A percentile compares a stretch with the other conserved stretches of the same genome.
These are phyloP conservation scores for Fonsecaea pedrosoi DNA, from an alignment of 2,329 filamentous ascomycete species.

Conservation along the genomic window DNA sequence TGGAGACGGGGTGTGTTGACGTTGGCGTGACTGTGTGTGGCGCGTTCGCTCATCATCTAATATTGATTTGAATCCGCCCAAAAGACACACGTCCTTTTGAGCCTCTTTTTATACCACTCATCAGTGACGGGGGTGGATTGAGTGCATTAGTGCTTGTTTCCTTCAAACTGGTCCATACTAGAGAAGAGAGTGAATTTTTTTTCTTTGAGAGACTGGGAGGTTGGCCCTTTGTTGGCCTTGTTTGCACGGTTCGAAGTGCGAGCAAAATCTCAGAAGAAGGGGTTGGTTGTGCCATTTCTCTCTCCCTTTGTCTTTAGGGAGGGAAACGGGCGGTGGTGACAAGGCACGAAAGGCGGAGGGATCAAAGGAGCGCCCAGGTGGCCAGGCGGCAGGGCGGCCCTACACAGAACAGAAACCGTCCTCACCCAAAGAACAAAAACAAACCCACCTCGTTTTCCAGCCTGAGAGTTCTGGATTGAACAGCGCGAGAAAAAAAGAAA, in stretches of 20 bases:
- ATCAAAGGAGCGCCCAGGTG: not conserved
- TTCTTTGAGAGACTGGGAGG: slow-evolving; percentile 2
- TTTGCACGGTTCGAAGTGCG: slow-evolving; percentile 15
- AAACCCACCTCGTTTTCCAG: slow-evolving; percentile 13
- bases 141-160: slow-evolving; percentile 32
- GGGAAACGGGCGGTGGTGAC: not conserved
- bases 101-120: slow-evolving; percentile 24
- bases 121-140: slow-evolving; percentile 30
- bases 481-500: slow-evolving; percentile 10
- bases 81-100: slow-evolving; percentile 23
- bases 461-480: slow-evolving; percentile 9
- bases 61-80: slow-evolving; percentile 28
- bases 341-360: not conserved
- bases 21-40: slow-evolving; percentile 37
- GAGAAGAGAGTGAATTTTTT: slow-evolving; percentile 7
- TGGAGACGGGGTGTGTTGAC: slow-evolving; percentile 37
- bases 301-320: not conserved
- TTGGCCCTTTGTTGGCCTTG: slow-evolving; percentile 1
- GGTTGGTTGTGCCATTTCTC: not conserved
- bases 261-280: slow-evolving; percentile 3
- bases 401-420: not conserved
- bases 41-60: slow-evolving; percentile 38
- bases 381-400: not conserved
- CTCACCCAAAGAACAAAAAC: slow-evolving; percentile 2
- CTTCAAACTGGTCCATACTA: slow-evolving; percentile 34